Evolutionary conservation across 768 basidiomycete species (phyloP).

Genomic region (Cyathus striatus): DNA sequence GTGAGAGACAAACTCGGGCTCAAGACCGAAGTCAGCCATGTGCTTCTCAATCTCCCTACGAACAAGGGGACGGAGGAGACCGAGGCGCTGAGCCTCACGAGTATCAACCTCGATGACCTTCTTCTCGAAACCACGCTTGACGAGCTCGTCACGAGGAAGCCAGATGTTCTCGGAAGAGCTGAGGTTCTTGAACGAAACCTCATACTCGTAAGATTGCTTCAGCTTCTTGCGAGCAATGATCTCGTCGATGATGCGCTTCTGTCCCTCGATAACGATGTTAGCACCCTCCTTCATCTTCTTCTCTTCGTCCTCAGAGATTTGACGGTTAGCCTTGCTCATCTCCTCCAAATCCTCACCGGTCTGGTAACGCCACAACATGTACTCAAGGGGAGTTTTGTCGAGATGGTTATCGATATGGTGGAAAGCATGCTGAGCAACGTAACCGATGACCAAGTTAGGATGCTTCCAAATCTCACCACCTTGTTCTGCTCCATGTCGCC

Average conservation of each 20-base stretch:
- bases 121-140: slow-evolving; percentile 99
- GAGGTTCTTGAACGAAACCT: slow-evolving; percentile 92
- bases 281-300: slow-evolving; percentile 97
- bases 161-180: slow-evolving; percentile 98
- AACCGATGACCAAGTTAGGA: slow-evolving; percentile 98
- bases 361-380: slow-evolving; percentile 99
- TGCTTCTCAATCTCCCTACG: slow-evolving; percentile 99
- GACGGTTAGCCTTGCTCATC: slow-evolving; percentile 85
- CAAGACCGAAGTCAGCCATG: slow-evolving; percentile 98
- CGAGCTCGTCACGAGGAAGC: slow-evolving; percentile 92
- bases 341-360: slow-evolving; percentile 98
- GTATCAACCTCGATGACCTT: slow-evolving; percentile 98
- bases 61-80: slow-evolving; percentile 93
- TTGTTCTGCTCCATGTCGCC: slow-evolving; percentile 96
- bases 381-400: slow-evolving; percentile 98
- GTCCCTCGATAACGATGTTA: slow-evolving; percentile 81
- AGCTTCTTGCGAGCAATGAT: slow-evolving; percentile 90
- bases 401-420: slow-evolving; percentile 98
- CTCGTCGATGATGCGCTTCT: slow-evolving; percentile 94
- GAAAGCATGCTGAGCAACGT: slow-evolving; percentile 99
- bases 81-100: slow-evolving; percentile 93
- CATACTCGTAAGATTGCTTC: slow-evolving; percentile 99
- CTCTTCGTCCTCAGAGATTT: slow-evolving; percentile 82
- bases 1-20: slow-evolving; percentile 98
- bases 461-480: slow-evolving; percentile 98